Base-by-base conservation (phyloP, 805 yeast genomes). In the Nakazawaea peltata region DNA sequence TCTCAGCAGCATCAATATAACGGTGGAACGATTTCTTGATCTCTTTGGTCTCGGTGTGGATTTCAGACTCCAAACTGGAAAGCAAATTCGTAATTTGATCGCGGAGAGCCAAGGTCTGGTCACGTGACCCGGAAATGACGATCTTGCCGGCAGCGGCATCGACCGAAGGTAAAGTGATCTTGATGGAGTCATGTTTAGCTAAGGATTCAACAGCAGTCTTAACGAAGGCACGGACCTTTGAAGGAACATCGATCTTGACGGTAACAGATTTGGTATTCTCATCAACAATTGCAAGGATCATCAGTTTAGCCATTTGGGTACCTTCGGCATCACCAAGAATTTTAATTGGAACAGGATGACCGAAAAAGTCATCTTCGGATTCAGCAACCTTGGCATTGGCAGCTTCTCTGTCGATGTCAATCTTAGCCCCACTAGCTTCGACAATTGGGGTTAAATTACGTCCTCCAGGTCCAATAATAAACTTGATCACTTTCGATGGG, bases 401-500 rank as follows among this genome's bases (percentile, higher is more conserved):
- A 22, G 42, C 41, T 17, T 44, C 45, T 31, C 46, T 57, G 5
- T 77, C 81, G 48, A 88, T 77, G 48, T 83, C 83, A 45, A 88
- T 74, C 45, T 69, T 81, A 35, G 77, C 77, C 33, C 74, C 79
- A 32, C 83, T 71, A 25, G 70, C 64, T 35, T 71, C 81, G 32
- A 82, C 68, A 44, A 88, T 83, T 40, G 92, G 88, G 55, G 77
- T 83, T 58, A 88, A 73, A 41, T 69, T 80, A 47, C 69, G 72
- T 54, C 97, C 97, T 54, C 80, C 83, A 29, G 88, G 70, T 40
- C 97, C 97, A 59, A 88, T 88, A 40, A 88, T 74, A 33, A 74
- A 71, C 6, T 94, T 71, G 57, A 92, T 74, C 40, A 84, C 69
- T 45, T 72, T 74, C 11, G 88, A 72, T 22, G 97, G 97, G 35